Percentiles rank a stretch among this genome's conserved stretches.
Evolutionary conservation across 2,329 filamentous ascomycete species (phyloP).

Genomic region (Fusarium sp.): DNA sequence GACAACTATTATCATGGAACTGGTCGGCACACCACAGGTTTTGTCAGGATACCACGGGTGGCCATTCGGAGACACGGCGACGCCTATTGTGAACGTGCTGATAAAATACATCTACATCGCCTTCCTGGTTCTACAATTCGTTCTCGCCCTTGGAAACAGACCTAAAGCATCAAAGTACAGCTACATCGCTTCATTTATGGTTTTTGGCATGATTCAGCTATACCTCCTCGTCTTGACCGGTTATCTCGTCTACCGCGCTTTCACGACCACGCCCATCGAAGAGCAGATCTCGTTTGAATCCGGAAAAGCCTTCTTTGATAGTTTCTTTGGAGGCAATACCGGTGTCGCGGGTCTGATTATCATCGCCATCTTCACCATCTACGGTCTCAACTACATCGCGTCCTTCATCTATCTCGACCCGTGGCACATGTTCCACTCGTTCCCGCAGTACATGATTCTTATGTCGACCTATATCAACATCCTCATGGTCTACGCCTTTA

Average conservation of each 20-base stretch:
- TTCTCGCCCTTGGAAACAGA: conserved; percentile 45
- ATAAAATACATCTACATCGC: conserved; percentile 45
- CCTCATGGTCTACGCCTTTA: conserved; percentile 47
- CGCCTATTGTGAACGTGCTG: conserved; percentile 44
- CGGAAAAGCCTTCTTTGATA: conserved; percentile 39
- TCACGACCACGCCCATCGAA: conserved; percentile 38
- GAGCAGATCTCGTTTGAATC: conserved; percentile 43
- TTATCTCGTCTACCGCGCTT: conserved; percentile 45
- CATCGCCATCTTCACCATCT: conserved; percentile 44
- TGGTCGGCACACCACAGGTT: conserved; percentile 42
- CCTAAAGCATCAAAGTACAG: conserved; percentile 46
- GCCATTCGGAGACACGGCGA: conserved; percentile 43
- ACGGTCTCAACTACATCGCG: conserved; percentile 45
- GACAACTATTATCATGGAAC: conserved; percentile 45
- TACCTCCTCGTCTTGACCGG: conserved; percentile 44
- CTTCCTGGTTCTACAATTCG: conserved; percentile 45
- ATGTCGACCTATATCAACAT: conserved; percentile 50
- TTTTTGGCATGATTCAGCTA: conserved; percentile 43
- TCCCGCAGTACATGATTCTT: conserved; percentile 45
- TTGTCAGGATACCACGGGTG: conserved; percentile 40
- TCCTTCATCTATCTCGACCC: conserved; percentile 48
- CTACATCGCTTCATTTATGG: conserved; percentile 45
- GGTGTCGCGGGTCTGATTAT: conserved; percentile 45
- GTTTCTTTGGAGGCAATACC: conserved; percentile 41
- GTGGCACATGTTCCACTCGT: conserved; percentile 49